These are phyloP conservation scores for Glebionis coronaria DNA, from an alignment of 129 eudicot species.

Conservation along the genomic window DNA sequence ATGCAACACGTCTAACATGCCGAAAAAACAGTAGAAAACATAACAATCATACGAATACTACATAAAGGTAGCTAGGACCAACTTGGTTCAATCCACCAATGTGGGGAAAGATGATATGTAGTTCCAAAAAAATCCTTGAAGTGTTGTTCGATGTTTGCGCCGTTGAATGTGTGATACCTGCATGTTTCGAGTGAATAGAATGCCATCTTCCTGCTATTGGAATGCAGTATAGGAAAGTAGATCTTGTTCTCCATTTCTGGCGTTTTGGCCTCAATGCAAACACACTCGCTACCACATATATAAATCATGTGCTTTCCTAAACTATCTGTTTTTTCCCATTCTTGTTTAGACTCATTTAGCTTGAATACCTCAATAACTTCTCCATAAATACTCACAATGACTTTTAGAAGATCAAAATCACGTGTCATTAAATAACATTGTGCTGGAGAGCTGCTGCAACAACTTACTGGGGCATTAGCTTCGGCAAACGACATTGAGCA, in stretches of 20 bases:
- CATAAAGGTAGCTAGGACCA: background rate
- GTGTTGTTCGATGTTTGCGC: background rate
- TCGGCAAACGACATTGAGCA: background rate
- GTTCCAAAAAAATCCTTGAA: too few relatives aligned
- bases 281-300: background rate
- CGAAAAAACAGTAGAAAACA: too few relatives aligned
- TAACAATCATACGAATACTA: background rate
- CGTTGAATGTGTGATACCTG: slow-evolving; percentile 15
- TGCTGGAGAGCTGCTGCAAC: background rate
- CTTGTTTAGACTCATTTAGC: background rate
- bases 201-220: background rate
- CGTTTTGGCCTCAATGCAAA: background rate
- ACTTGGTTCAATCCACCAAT: slow-evolving; percentile 19
- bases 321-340: slow-evolving; percentile 16
- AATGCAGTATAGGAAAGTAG: slow-evolving; percentile 11
- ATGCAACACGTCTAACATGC: too few relatives aligned
- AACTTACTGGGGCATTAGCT: background rate
- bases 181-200: slow-evolving; percentile 33
- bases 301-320: slow-evolving; percentile 19
- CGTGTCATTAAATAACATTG: background rate
- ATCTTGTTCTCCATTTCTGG: slow-evolving; percentile 24
- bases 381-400: slow-evolving; percentile 1
- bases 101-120: background rate
- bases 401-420: background rate
- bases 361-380: slow-evolving; percentile 19